A percentile compares a stretch with the other conserved stretches of the same genome.
Conservation (phyloP, 106 monocot species). For the Dendrobium chrysotoxum region DNA sequence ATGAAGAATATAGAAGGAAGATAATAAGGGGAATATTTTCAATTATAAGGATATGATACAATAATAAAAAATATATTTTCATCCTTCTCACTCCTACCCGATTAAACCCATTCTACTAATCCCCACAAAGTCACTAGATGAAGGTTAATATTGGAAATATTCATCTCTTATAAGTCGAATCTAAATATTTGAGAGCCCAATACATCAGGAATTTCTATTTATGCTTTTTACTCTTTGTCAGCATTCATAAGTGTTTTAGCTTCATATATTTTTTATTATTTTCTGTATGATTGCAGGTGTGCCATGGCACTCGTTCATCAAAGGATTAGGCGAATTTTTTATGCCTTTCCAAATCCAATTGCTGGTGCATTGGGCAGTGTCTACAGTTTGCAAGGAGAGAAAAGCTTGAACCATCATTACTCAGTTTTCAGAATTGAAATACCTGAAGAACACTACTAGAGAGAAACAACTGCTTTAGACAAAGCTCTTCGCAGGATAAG, state of each 20-base stretch:
- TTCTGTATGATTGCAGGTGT: conserved; percentile 52
- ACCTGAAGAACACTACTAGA: conserved; percentile 24
- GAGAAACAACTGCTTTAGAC: neutral
- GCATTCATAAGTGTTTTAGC: neutral
- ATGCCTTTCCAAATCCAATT: conserved; percentile 77
- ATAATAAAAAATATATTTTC: too few species aligned
- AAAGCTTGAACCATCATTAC: conserved; percentile 86
- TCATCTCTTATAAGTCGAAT: neutral
- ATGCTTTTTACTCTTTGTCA: neutral
- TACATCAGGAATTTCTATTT: neutral
- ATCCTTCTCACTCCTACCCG: neutral
- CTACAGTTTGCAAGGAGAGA: conserved; percentile 72
- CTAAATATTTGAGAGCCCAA: neutral
- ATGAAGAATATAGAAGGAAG: too few species aligned
- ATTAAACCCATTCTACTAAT: neutral
- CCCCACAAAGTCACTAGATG: neutral
- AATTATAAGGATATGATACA: too few species aligned
- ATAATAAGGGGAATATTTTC: too few species aligned
- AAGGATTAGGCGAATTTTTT: conserved; percentile 77
- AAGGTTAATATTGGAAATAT: neutral
- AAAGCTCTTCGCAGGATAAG: neutral
- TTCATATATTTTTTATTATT: neutral
- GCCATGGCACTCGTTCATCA: conserved; percentile 98
- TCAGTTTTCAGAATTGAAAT: conserved; percentile 65
- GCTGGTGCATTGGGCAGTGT: conserved; percentile 77